A percentile compares a stretch with the other conserved stretches of the same genome.
Conservation (phyloP, 768 basidiomycete genomes). For the Suillus lakei region DNA sequence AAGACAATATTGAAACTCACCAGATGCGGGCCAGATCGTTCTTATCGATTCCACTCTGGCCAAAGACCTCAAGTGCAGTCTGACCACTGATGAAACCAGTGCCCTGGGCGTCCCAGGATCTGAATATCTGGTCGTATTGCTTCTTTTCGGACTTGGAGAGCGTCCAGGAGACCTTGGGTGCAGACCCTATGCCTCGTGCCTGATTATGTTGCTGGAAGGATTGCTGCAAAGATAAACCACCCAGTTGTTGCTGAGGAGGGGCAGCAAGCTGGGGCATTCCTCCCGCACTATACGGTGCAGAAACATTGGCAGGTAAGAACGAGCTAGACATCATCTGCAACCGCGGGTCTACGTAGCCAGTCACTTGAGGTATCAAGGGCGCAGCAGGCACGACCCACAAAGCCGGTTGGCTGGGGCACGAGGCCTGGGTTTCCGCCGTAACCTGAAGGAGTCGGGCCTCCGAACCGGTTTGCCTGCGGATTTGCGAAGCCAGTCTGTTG, state of each 20-base stretch:
- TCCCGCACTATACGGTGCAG: constrained; percentile 60
- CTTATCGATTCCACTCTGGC: constrained; percentile 86
- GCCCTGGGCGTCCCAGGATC: constrained; percentile 88
- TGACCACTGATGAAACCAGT: constrained; percentile 87
- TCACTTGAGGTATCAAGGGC: constrained; percentile 72
- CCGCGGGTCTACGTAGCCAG: constrained; percentile 83
- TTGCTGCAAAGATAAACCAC: constrained; percentile 71
- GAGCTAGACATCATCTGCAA: constrained; percentile 88
- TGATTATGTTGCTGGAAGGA: constrained; percentile 90
- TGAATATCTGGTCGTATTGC: constrained; percentile 94
- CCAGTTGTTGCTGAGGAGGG: constrained; percentile 57
- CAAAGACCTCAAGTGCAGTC: constrained; percentile 91
- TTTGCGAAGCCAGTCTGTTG: constrained; percentile 56
- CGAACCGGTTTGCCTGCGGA: constrained; percentile 54
- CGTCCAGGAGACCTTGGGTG: constrained; percentile 83
- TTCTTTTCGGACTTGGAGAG: constrained; percentile 92
- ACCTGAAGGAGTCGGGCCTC: constrained; percentile 29
- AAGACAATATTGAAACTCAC: constrained; percentile 49
- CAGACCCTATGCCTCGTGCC: constrained; percentile 63
- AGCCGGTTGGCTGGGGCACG: constrained; percentile 46
- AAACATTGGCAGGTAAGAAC: constrained; percentile 82
- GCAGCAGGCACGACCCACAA: constrained; percentile 45
- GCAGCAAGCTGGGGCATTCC: constrained; percentile 66
- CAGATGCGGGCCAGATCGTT: constrained; percentile 94
- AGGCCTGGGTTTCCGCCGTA: constrained; percentile 17